Conservation (phyloP, 208 protist genomes). For the Novymonas esmeraldas region DNA sequence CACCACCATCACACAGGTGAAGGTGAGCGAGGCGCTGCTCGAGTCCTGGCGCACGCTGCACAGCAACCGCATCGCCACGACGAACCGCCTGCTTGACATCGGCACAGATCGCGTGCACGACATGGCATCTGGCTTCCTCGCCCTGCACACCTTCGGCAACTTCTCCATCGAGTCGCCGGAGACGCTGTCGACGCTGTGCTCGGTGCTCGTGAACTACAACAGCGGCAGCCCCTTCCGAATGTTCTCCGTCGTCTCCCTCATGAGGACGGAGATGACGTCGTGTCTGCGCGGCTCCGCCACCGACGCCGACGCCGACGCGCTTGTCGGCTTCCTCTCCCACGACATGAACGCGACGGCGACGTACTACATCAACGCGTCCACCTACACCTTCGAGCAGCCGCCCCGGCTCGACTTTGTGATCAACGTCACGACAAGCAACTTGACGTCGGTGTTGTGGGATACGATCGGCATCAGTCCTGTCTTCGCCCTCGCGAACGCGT, state of each 20-base stretch:
- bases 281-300: no score
- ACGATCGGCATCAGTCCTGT: neutral
- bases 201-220: neutral
- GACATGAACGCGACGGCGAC: no score
- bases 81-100: neutral
- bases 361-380: no score
- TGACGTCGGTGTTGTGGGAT: neutral
- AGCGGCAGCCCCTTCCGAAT: no score
- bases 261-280: no score
- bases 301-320: no score
- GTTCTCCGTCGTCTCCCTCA: no score
- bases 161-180: neutral
- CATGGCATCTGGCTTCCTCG: conserved; percentile 1
- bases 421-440: neutral
- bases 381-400: no score
- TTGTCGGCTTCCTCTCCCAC: no score
- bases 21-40: conserved; percentile 5
- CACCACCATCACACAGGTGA: neutral
- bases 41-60: conserved; percentile 3
- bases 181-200: neutral
- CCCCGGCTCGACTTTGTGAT: no score
- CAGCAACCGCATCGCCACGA: conserved; percentile 9
- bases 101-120: neutral
- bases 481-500: conserved; percentile 2
- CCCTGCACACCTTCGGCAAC: neutral